Evolutionary conservation across 441 rosid species (phyloP), one percentile per base, ranked within the genome.

Genomic region (Metrosideros polymorpha): DNA sequence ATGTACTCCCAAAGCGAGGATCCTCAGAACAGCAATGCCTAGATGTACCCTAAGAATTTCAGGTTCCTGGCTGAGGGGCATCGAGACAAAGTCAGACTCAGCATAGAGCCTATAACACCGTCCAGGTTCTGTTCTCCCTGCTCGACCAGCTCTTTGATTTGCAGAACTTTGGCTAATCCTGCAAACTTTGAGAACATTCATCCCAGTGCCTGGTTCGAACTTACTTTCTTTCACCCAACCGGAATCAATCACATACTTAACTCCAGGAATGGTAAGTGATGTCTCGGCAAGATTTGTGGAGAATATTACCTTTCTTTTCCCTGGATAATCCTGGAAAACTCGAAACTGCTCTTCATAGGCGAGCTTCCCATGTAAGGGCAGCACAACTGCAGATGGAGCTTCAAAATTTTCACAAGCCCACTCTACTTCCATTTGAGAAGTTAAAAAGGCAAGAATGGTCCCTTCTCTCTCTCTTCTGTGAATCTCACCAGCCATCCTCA

Each of bases 251-350:
- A 93, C 99, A 88, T 90, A 97, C 94, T 91, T 96, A 88, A 96
- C 94, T 83, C 98, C 99, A 52, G 97, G 97, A 87, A 97, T 97
- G 56, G 99, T 96, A 63, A 97, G 89, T 7, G 99, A 97, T 47
- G 99, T 97, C 91, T 97, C 99, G 15, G 99, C 99, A 85, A 97
- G 85, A 92, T 96, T 97, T 49, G 99, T 95, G 30, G 98, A 91
- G 91, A 97, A 96, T 86, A 97, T 93, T 76, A 97, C 95, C 89
- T 97, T 97, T 87, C 99, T 93, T 91, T 90, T 93, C 89, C 93
- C 97, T 19, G 91, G 91, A 87, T 88, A 90, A 76, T 89, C 89
- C 91, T 91, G 91, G 88, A 95, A 97, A 87, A 97, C 93, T 85
- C 87, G 92, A 89, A 53, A 85, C 61, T 97, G 99, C 83, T 95